Evolutionary conservation across 345 rosid species (phyloP).

Genomic region (Dovyalis caffra): DNA sequence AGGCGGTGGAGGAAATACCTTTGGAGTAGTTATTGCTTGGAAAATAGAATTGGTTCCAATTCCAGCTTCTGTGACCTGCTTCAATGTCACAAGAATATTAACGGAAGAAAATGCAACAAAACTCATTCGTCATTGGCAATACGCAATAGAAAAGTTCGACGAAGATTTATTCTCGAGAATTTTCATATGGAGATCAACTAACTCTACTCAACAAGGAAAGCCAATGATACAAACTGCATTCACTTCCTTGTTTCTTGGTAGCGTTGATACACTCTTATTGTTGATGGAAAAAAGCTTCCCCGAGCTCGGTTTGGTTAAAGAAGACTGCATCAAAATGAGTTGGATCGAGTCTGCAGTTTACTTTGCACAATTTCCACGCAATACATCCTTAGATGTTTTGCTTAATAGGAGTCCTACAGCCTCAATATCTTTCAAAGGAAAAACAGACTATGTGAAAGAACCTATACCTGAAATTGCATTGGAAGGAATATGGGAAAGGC

Average conservation of each 20-base stretch:
- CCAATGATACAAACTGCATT: not conserved
- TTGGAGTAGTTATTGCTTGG: constrained; percentile 15
- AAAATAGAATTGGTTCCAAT: constrained; percentile 11
- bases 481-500: constrained; percentile 5
- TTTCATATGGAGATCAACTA: not conserved
- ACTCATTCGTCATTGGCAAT: constrained; percentile 17
- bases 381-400: not conserved
- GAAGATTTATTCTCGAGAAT: constrained; percentile 3
- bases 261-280: not conserved
- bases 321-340: not conserved
- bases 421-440: constrained; percentile 4
- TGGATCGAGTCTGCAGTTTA: not conserved
- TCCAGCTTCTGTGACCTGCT: constrained; percentile 8
- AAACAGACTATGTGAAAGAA: constrained; percentile 18
- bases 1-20: constrained; percentile 26
- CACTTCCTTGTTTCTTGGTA: constrained; percentile 14
- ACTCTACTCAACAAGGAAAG: not conserved
- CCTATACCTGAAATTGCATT: constrained; percentile 7
- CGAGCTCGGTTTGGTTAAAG: constrained; percentile 5
- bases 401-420: not conserved
- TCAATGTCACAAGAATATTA: constrained; percentile 5
- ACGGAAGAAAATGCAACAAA: constrained; percentile 17
- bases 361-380: not conserved
- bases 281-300: constrained; percentile 9
- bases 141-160: not conserved